phyloP scores from a whole-genome alignment of 768 basidiomycete species.

The Macrolepiota dolichaula region DNA sequence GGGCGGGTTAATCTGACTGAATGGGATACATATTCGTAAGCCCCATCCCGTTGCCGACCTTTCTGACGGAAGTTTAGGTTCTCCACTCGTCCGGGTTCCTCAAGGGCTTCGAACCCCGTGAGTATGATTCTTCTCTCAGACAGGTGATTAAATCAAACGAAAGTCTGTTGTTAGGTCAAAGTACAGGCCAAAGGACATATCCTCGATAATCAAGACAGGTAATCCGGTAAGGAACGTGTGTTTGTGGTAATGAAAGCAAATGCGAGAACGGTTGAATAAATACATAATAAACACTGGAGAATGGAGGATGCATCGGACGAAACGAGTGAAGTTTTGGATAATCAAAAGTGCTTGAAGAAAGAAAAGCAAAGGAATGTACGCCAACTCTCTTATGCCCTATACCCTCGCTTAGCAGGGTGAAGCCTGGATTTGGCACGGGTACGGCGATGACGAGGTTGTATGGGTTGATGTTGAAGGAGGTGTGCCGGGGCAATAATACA shows the following conservation, averaged over 20 bases:
- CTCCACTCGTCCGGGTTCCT: too few relatives aligned
- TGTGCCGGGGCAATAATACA: conserved; percentile 24
- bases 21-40: too few relatives aligned
- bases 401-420: neutral
- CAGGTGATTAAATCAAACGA: neutral
- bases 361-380: neutral
- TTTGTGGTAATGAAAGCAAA: neutral
- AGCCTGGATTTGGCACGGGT: neutral
- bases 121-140: too few relatives aligned
- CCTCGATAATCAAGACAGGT: neutral
- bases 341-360: neutral
- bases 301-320: neutral
- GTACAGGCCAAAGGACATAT: neutral
- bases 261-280: neutral
- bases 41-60: too few relatives aligned
- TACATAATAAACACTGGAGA: neutral
- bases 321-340: neutral
- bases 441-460: neutral
- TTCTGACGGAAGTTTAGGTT: too few relatives aligned
- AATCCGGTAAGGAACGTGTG: neutral
- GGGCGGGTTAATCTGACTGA: too few relatives aligned
- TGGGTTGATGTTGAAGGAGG: conserved; percentile 1
- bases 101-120: too few relatives aligned
- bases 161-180: neutral
- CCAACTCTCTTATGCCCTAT: neutral